Evolutionary conservation across 768 basidiomycete genomes (phyloP), one percentile per base, ranked within the genome.

Genomic region (Glaciozyma martinii): DNA sequence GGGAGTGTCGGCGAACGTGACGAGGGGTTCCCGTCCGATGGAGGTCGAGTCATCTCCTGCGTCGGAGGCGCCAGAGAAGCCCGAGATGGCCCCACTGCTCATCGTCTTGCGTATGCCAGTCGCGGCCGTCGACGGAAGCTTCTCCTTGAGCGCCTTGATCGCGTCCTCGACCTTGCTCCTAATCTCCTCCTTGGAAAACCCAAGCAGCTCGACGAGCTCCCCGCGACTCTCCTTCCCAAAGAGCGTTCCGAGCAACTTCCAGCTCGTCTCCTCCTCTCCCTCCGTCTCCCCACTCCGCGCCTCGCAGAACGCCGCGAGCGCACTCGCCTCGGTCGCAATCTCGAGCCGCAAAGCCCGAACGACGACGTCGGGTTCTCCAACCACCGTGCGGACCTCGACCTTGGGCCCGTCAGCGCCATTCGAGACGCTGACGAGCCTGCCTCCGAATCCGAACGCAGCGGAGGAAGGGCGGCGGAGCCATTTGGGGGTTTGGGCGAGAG

Each of bases 401-500:
- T 25, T 40, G 32, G 53, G 37, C 56, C 52, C 25, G n/a, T 21
- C 27, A 37, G 29, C 37, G 33, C 60, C 80, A 75, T 94, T 94
- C 59, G 82, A 83, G 4, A 91, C 84, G 1, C 85, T 83, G 18
- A 89, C 84, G 27, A 99, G 81, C 72, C 87, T 85, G 33, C 94
- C 94, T 5, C 92, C 90, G 71, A 92, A 98, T 0, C 93, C 94
- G 71, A 94, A 98, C 0, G 89, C 85, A 56, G 80, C 82, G 0
- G 86, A 85, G 0, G 82, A 80, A 1, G 94, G 90, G 25, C 93
- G 83, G 43, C 88, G 85, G 19, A 98, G 82, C 95, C 94, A 98
- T 73, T 90, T 93, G 1, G 94, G 94, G n/a, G 91, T 88, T 72
- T 93, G 90, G 74, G 88, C 88, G 67, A 97, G 83, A 0, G 91